Conservation (phyloP, 1,284 basidiomycete species). For the Trametes versicolor region DNA sequence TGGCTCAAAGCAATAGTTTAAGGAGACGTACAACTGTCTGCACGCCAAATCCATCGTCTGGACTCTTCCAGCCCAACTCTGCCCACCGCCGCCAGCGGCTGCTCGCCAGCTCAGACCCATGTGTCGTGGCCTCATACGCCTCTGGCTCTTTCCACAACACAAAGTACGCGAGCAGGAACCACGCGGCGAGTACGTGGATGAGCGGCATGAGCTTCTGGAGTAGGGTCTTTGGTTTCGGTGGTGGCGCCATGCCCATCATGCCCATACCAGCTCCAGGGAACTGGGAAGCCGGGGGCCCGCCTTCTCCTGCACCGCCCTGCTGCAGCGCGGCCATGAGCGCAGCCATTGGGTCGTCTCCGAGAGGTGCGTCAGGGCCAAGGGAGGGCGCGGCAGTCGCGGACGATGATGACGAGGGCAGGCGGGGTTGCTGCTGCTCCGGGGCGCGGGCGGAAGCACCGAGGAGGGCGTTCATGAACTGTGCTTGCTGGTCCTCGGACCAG, state of each 20-base stretch:
- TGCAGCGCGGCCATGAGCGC: constrained; percentile 46
- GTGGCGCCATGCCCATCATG: constrained; percentile 18
- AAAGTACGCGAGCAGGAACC: constrained; percentile 73
- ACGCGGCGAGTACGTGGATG: constrained; percentile 69
- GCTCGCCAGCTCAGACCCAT: constrained; percentile 33
- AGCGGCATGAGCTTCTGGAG: constrained; percentile 71
- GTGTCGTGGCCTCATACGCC: constrained; percentile 44
- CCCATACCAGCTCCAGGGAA: constrained; percentile 29
- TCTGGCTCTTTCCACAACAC: constrained; percentile 71
- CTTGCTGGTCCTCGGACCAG: constrained; percentile 74
- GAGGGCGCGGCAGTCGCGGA: constrained; percentile 29
- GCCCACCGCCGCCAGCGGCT: constrained; percentile 67
- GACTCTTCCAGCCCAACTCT: constrained; percentile 51
- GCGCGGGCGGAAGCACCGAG: constrained; percentile 50
- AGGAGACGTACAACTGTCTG: constrained; percentile 60
- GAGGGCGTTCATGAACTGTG: constrained; percentile 70
- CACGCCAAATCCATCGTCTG: constrained; percentile 54
- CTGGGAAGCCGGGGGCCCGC: constrained; percentile 27
- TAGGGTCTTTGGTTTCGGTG: constrained; percentile 51
- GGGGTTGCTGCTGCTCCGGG: constrained; percentile 27
- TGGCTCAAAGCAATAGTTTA: not conserved
- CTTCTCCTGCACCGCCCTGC: constrained; percentile 32
- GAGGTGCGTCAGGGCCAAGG: constrained; percentile 14
- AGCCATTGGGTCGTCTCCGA: constrained; percentile 43
- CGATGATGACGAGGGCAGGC: constrained; percentile 34